A percentile compares a stretch with the other conserved stretches of the same genome.
Conservation (phyloP, 306 rosid species). For the Cyamopsis tetragonoloba region DNA sequence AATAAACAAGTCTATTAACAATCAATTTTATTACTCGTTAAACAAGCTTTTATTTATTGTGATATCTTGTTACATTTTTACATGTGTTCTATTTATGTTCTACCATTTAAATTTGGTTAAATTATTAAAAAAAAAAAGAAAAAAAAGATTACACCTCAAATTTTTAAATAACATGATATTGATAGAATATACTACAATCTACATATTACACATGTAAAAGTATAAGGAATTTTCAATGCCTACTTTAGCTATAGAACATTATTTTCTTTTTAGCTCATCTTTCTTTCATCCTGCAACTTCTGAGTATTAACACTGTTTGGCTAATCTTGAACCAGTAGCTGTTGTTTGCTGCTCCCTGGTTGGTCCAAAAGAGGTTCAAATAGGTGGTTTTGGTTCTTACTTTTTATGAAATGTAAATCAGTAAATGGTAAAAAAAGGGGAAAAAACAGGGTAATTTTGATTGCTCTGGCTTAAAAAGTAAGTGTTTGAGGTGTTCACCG, state of each 20-base stretch:
- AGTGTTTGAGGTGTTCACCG: conserved; percentile 27
- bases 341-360: conserved; percentile 37
- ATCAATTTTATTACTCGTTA: too few relatives aligned
- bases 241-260: background rate
- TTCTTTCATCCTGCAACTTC: background rate
- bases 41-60: too few relatives aligned
- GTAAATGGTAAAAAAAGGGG: conserved; percentile 21
- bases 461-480: conserved; percentile 32
- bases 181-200: too few relatives aligned
- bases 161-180: too few relatives aligned
- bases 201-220: too few relatives aligned
- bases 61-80: too few relatives aligned
- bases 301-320: background rate
- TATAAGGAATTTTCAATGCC: too few relatives aligned
- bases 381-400: background rate
- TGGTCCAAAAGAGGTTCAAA: conserved; percentile 44
- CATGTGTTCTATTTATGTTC: too few relatives aligned
- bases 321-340: conserved; percentile 24
- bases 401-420: conserved; percentile 5
- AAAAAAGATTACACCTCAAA: too few relatives aligned
- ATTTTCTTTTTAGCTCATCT: background rate
- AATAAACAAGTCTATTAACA: too few relatives aligned
- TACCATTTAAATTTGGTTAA: too few relatives aligned
- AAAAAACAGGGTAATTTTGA: conserved; percentile 12
- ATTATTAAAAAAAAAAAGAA: too few relatives aligned